Evolutionary conservation across 768 basidiomycete species (phyloP).

Genomic region (Fomitopsis pulvina): DNA sequence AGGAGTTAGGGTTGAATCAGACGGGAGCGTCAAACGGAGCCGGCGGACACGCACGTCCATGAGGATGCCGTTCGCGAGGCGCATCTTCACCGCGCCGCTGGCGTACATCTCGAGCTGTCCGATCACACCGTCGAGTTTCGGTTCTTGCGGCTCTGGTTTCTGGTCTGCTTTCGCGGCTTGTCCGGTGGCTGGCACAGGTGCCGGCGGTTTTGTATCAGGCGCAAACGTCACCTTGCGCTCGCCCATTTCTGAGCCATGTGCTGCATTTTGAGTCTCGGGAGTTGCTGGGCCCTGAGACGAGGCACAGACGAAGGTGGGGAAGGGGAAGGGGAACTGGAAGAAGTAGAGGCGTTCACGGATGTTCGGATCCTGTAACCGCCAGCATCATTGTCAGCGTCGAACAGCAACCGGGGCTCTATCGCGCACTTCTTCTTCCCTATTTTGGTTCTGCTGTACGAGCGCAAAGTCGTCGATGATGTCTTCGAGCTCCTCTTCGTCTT

Average conservation of each 20-base stretch:
- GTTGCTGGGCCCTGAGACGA: conserved; percentile 23
- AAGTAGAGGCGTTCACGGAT: conserved; percentile 67
- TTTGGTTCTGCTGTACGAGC: conserved; percentile 18
- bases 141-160: conserved; percentile 28
- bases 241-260: conserved; percentile 18
- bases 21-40: conserved; percentile 2
- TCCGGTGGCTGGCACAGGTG: conserved; percentile 23
- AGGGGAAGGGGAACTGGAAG: conserved; percentile 86
- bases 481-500: conserved; percentile 75
- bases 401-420: not conserved
- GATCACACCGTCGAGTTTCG: conserved; percentile 65
- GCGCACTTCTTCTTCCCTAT: conserved; percentile 36
- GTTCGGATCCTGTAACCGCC: conserved; percentile 34
- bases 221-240: conserved; percentile 54
- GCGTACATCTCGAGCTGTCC: conserved; percentile 82
- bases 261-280: conserved; percentile 26
- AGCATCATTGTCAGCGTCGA: not conserved
- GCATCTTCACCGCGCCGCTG: conserved; percentile 84
- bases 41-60: conserved; percentile 72
- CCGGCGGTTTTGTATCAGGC: conserved; percentile 47
- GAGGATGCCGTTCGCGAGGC: conserved; percentile 72
- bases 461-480: conserved; percentile 70
- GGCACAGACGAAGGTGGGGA: conserved; percentile 59
- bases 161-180: conserved; percentile 14
- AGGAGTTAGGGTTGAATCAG: not conserved